Percentiles rank a stretch among this genome's conserved stretches.
phyloP scores from a whole-genome alignment of 345 rosid species.

The Aurinia saxatilis region DNA sequence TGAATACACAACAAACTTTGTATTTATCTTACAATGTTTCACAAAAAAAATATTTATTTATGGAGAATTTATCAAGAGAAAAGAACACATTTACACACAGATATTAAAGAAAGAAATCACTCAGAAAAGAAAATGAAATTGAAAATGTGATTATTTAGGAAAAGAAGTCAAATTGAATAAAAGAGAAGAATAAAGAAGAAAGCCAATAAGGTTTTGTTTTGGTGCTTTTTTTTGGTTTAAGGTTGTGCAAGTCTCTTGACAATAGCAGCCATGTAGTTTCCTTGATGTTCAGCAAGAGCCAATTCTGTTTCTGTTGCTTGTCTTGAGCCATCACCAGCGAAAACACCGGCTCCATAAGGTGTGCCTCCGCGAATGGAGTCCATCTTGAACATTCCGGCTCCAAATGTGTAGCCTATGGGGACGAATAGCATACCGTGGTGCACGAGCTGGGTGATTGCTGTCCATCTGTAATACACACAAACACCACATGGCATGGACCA shows the following conservation, averaged over 20 bases:
- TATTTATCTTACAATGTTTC: background rate
- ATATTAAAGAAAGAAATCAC: conserved; percentile 17
- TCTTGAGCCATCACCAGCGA: conserved; percentile 72
- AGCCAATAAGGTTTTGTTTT: background rate
- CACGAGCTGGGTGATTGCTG: conserved; percentile 67
- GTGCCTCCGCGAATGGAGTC: conserved; percentile 69
- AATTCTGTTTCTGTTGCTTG: conserved; percentile 60
- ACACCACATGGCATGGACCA: background rate
- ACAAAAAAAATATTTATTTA: background rate
- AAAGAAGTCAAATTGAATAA: conserved; percentile 6
- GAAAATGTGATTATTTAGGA: conserved; percentile 8
- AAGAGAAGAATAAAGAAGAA: background rate
- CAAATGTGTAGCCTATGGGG: conserved; percentile 78
- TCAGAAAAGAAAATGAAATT: background rate
- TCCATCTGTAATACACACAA: conserved; percentile 56
- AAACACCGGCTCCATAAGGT: conserved; percentile 67
- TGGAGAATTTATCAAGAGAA: background rate
- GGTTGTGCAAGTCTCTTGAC: conserved; percentile 53
- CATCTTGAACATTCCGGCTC: conserved; percentile 79
- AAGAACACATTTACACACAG: conserved; percentile 12
- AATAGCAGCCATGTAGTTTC: conserved; percentile 61
- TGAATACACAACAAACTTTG: background rate
- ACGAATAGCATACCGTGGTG: conserved; percentile 88
- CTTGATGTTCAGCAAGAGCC: conserved; percentile 74
- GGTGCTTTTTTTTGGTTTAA: background rate